Evolutionary conservation across 2,329 filamentous ascomycete genomes (phyloP).

Genomic region (Paraphaeosphaeria sporulosa): DNA sequence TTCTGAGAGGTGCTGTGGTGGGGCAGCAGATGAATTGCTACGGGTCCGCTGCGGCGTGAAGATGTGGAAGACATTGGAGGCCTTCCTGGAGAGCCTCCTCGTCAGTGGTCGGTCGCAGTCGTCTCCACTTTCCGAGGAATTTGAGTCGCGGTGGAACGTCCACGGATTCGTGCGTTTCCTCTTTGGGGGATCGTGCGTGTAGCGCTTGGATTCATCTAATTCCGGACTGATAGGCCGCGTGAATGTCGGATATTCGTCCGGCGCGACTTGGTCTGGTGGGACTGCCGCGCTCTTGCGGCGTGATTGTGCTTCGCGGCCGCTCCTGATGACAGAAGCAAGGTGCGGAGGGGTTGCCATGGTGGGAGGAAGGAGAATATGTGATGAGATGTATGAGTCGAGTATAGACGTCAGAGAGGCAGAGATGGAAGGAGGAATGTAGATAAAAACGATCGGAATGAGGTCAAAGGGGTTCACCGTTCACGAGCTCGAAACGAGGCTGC

Average conservation of each 20-base stretch:
- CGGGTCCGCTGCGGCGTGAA: not conserved
- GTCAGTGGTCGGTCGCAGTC: constrained; percentile 7
- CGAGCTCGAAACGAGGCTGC: not conserved
- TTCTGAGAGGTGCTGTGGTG: not conserved
- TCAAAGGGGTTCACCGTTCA: not conserved
- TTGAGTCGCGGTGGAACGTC: not conserved
- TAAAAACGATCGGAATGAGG: not conserved
- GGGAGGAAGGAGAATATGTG: not conserved
- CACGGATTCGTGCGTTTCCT: not conserved
- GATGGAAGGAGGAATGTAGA: not conserved
- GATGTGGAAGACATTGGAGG: not conserved
- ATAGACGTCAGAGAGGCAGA: not conserved
- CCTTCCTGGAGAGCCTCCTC: constrained; percentile 2
- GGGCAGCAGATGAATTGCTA: not conserved
- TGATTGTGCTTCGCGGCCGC: not conserved
- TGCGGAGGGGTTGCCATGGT: not conserved
- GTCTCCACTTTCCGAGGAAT: constrained; percentile 7
- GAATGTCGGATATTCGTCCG: constrained; percentile 7
- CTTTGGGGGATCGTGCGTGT: not conserved
- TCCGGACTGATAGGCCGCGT: not conserved
- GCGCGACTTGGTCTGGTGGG: not conserved
- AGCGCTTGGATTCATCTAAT: not conserved
- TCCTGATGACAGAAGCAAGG: not conserved
- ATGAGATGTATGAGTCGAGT: not conserved
- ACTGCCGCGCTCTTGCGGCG: not conserved